Base-by-base conservation (phyloP, 306 rosid species). In the Sophora flavescens region DNA sequence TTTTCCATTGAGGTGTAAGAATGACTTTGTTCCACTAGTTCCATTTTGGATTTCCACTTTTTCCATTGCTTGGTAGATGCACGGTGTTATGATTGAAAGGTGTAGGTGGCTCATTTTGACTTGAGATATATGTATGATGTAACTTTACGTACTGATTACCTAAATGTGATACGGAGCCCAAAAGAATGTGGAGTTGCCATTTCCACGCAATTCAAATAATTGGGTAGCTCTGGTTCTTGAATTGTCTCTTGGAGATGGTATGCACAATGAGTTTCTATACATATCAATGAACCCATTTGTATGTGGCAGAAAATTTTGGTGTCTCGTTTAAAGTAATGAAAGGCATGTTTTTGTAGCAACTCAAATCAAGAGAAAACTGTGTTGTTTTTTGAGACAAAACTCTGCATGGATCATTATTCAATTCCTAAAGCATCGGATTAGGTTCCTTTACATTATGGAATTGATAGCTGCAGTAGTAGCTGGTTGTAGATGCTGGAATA, bases 11-110 rank as follows among this genome's bases (percentile, higher is more conserved):
- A 38, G 64, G 57, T 53, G 80, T 22, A 65, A 53, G 13, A 64
- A 58, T 41, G 41, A 72, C 41, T 44, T 8, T 2, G 45, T 73
- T 73, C 68, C 47, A 44, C n/a, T 47, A 6, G 3, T 59, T 78
- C 8, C 2, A 69, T 47, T 30, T 59, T 45, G 17, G 76, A 47
- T 59, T 59, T 47, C 59, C 68, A 32, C 1, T 8, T 12, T 30
- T 14, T 22, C 64, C 18, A 48, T 52, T 17, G 7, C 35, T 11
- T 17, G 52, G 4, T 65, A 8, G 38, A 54, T 18, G 38, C 54
- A 38, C 8, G 8, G 52, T 38, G 36, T 41, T 8, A 15, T 52
- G 51, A 12, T 63, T 14, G 58, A 15, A 42, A 26, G 65, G 30
- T 56, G 44, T 41, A 26, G 58, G 13, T 14, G 39, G 12, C 72